A percentile compares a stretch with the other conserved stretches of the same genome.
phyloP scores from a whole-genome alignment of 306 rosid species.

The Trifolium pratense region DNA sequence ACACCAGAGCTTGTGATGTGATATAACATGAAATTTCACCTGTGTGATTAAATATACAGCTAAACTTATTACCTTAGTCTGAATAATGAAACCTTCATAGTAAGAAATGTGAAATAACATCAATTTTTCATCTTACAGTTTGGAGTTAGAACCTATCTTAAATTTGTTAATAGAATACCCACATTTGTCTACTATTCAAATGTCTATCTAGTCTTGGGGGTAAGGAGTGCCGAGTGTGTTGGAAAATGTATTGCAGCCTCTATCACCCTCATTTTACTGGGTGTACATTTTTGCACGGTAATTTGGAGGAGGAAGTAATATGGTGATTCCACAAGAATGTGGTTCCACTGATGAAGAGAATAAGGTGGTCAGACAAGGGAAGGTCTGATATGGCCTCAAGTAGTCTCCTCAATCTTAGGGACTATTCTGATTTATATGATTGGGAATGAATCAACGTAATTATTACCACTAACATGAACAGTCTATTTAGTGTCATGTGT shows the following conservation, averaged over 20 bases:
- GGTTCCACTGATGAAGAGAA: background rate
- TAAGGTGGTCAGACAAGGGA: background rate
- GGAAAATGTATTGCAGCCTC: background rate
- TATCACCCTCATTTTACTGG: background rate
- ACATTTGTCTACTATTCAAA: background rate
- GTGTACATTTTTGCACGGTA: background rate
- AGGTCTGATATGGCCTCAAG: background rate
- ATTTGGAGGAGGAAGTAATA: background rate
- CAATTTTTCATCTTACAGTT: background rate
- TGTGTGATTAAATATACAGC: conserved; percentile 40
- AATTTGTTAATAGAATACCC: background rate
- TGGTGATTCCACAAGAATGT: background rate
- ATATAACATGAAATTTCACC: conserved; percentile 84
- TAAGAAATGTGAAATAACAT: conserved; percentile 11
- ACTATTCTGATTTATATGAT: background rate
- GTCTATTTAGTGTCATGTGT: no score
- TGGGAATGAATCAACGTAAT: background rate
- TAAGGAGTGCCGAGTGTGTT: background rate
- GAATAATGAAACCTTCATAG: background rate
- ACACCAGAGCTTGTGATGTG: conserved; percentile 68
- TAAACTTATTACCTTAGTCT: conserved; percentile 5
- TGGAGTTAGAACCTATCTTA: background rate
- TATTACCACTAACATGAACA: background rate
- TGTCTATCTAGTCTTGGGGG: background rate
- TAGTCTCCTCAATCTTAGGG: background rate